phyloP scores from a whole-genome alignment of 2,329 filamentous ascomycete genomes.

The Colletotrichum chlorophyti region DNA sequence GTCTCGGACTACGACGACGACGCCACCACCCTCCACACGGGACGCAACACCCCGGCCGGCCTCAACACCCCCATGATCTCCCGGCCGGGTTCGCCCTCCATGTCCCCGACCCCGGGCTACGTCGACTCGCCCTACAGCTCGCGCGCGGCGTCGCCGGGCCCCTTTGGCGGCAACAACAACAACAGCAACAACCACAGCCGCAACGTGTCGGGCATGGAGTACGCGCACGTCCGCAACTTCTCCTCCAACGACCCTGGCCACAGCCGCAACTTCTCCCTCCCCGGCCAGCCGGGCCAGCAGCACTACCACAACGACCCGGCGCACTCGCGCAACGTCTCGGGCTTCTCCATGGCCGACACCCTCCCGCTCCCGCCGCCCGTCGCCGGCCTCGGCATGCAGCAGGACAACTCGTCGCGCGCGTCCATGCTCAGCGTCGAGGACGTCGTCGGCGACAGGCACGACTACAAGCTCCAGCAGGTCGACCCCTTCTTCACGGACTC shows the following conservation, averaged over 20 bases:
- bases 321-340: conserved; percentile 20
- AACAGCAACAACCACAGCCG: conserved; percentile 2
- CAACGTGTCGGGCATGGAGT: conserved; percentile 7
- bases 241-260: background rate
- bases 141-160: conserved; percentile 13
- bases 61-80: conserved; percentile 21
- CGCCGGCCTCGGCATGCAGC: conserved; percentile 20
- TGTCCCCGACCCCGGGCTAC: conserved; percentile 18
- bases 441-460: conserved; percentile 66
- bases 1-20: conserved; percentile 27
- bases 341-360: conserved; percentile 33
- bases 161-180: background rate
- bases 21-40: conserved; percentile 23
- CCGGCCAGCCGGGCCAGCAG: conserved; percentile 19
- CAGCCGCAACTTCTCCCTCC: conserved; percentile 20
- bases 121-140: conserved; percentile 24
- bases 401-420: conserved; percentile 33
- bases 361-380: conserved; percentile 33
- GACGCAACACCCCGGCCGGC: conserved; percentile 23
- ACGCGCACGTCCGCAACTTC: conserved; percentile 29
- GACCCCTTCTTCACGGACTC: conserved; percentile 73
- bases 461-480: conserved; percentile 69
- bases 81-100: conserved; percentile 21
- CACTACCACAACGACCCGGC: background rate
- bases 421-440: conserved; percentile 61